Percentiles rank a stretch among this genome's conserved stretches.
phyloP scores from a whole-genome alignment of 345 rosid species.

The Lepidium didymum region DNA sequence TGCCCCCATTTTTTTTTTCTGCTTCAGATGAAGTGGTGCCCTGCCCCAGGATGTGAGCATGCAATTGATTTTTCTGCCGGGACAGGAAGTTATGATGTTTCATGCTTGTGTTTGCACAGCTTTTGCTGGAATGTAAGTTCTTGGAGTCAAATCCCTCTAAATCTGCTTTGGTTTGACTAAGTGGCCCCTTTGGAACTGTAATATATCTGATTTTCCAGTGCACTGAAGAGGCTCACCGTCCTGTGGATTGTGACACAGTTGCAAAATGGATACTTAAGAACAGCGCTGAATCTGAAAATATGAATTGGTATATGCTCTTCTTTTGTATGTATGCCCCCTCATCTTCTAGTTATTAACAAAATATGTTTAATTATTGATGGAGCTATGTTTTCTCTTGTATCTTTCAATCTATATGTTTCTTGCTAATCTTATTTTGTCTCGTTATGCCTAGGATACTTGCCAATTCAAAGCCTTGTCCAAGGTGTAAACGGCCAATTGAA shows the following conservation, averaged over 20 bases:
- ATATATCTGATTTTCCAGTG: constrained; percentile 21
- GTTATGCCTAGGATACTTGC: constrained; percentile 25
- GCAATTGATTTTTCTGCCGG: constrained; percentile 42
- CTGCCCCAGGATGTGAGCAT: constrained; percentile 92
- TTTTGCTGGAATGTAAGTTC: constrained; percentile 35
- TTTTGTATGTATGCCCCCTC: background rate
- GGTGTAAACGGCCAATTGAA: constrained; percentile 33
- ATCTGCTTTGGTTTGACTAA: background rate
- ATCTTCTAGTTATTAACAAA: background rate
- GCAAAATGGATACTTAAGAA: constrained; percentile 29
- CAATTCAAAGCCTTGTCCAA: constrained; percentile 35
- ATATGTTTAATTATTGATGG: background rate
- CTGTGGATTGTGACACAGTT: constrained; percentile 27
- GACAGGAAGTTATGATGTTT: constrained; percentile 18
- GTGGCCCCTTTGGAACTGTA: background rate
- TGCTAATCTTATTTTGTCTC: constrained; percentile 1
- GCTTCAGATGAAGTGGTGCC: constrained; percentile 92
- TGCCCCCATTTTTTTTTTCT: background rate
- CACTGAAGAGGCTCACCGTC: constrained; percentile 33
- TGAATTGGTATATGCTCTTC: constrained; percentile 24
- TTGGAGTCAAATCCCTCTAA: constrained; percentile 6
- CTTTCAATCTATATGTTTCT: background rate
- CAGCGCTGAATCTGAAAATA: constrained; percentile 29
- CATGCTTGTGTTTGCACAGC: constrained; percentile 30
- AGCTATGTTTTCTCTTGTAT: background rate